Conservation (phyloP, 2,329 filamentous ascomycete genomes). For the Trichophyton equinum region DNA sequence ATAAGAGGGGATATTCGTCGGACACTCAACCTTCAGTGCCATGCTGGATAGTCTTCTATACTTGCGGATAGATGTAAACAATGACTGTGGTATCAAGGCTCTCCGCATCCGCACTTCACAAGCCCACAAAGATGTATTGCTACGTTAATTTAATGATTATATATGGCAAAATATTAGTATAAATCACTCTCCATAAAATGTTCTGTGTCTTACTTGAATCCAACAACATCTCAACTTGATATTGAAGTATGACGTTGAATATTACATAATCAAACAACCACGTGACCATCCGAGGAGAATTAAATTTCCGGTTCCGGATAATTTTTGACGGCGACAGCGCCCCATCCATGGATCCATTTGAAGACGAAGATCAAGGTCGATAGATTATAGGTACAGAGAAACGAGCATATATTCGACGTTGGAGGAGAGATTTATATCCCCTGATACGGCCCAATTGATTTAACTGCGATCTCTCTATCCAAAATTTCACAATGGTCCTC, state of each 20-base stretch:
- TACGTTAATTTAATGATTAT: background rate
- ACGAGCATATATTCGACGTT: background rate
- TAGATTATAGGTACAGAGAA: background rate
- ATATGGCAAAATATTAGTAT: background rate
- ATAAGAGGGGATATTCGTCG: background rate
- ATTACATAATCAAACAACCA: background rate
- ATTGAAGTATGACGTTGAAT: background rate
- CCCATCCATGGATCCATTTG: no score
- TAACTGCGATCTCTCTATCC: background rate
- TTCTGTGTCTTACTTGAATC: background rate
- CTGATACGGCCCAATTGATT: background rate
- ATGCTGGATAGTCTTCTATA: conserved; percentile 11
- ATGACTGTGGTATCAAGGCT: background rate
- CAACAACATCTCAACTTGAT: background rate
- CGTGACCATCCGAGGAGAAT: background rate
- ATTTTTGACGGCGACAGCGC: background rate
- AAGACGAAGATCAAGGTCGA: background rate
- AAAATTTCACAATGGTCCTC: conserved; percentile 59
- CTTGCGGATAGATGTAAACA: conserved; percentile 5
- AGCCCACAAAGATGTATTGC: background rate
- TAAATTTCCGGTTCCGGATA: background rate
- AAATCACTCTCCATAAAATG: background rate
- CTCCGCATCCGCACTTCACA: background rate
- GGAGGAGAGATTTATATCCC: background rate
- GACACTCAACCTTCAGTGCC: conserved; percentile 11